Evolutionary conservation across 108 stramenopile species (phyloP).

Genomic region (Craspedostauros australis): DNA sequence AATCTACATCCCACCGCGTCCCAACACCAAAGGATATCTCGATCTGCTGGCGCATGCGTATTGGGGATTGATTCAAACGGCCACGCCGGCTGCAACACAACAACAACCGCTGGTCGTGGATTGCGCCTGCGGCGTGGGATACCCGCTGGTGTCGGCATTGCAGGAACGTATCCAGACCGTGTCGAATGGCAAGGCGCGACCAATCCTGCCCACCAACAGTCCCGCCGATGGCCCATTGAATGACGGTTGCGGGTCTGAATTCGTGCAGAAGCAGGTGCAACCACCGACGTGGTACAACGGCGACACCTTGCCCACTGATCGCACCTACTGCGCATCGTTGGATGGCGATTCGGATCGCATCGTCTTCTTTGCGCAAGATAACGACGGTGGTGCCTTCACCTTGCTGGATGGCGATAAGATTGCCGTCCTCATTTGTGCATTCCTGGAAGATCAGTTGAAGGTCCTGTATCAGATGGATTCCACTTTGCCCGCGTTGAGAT

Average conservation of each 20-base stretch:
- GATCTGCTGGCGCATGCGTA: conserved; percentile 70
- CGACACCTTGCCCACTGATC: neutral
- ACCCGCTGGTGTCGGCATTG: conserved; percentile 23
- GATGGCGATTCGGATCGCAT: conserved; percentile 98
- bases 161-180: conserved; percentile 2
- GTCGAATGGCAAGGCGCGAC: neutral
- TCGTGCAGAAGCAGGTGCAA: conserved; percentile 83
- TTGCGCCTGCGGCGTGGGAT: conserved; percentile 93
- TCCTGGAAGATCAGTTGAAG: conserved; percentile 44
- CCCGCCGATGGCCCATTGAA: conserved; percentile 78
- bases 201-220: conserved; percentile 46
- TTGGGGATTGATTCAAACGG: conserved; percentile 38
- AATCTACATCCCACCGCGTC: conserved; percentile 35
- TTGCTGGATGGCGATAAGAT: conserved; percentile 98
- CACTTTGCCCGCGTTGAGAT: conserved; percentile 23
- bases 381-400: conserved; percentile 1
- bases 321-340: conserved; percentile 44
- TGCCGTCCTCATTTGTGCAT: conserved; percentile 79
- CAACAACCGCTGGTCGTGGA: conserved; percentile 62
- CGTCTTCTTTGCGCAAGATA: conserved; percentile 55
- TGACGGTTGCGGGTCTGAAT: conserved; percentile 90
- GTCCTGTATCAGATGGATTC: neutral
- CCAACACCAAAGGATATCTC: conserved; percentile 75
- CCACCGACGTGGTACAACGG: conserved; percentile 50
- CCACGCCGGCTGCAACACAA: conserved; percentile 3